A percentile compares a stretch with the other conserved stretches of the same genome.
Evolutionary conservation across 371 early-diverging fungal species (phyloP).

Genomic region (Syncephalastrum contaminatum): DNA sequence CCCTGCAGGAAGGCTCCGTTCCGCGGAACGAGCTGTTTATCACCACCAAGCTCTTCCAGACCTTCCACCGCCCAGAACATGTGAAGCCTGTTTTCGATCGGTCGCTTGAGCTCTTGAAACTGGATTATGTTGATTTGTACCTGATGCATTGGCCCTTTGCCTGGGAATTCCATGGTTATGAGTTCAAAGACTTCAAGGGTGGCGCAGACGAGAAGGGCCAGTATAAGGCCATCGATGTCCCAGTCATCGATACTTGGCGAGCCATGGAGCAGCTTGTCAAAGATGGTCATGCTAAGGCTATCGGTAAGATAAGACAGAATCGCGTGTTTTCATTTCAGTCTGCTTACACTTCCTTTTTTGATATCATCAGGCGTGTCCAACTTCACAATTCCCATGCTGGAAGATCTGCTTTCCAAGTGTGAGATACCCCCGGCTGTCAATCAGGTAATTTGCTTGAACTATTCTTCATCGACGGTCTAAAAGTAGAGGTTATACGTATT

Average conservation of each 20-base stretch:
- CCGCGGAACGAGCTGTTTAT: slow-evolving; percentile 58
- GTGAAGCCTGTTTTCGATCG: slow-evolving; percentile 48
- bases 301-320: slow-evolving; percentile 23
- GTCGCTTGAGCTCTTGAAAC: slow-evolving; percentile 69
- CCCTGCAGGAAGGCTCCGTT: slow-evolving; percentile 46
- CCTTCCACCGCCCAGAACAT: slow-evolving; percentile 51
- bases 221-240: slow-evolving; percentile 39
- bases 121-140: slow-evolving; percentile 90
- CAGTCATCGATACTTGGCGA: slow-evolving; percentile 68
- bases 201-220: slow-evolving; percentile 20
- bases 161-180: slow-evolving; percentile 38
- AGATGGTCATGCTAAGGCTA: slow-evolving; percentile 56
- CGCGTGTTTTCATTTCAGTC: neutral
- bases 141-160: slow-evolving; percentile 64
- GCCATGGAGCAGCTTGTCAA: slow-evolving; percentile 71
- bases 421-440: slow-evolving; percentile 81
- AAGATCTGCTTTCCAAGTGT: slow-evolving; percentile 63
- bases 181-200: slow-evolving; percentile 17
- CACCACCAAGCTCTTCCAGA: slow-evolving; percentile 87
- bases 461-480: neutral
- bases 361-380: slow-evolving; percentile 57
- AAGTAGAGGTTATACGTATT: neutral
- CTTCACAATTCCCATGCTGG: slow-evolving; percentile 65
- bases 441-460: slow-evolving; percentile 44
- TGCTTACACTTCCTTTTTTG: neutral